A percentile compares a stretch with the other conserved stretches of the same genome.
Evolutionary conservation across 2,329 filamentous ascomycete species (phyloP).

Genomic region (Paracoccidioides brasiliensis): DNA sequence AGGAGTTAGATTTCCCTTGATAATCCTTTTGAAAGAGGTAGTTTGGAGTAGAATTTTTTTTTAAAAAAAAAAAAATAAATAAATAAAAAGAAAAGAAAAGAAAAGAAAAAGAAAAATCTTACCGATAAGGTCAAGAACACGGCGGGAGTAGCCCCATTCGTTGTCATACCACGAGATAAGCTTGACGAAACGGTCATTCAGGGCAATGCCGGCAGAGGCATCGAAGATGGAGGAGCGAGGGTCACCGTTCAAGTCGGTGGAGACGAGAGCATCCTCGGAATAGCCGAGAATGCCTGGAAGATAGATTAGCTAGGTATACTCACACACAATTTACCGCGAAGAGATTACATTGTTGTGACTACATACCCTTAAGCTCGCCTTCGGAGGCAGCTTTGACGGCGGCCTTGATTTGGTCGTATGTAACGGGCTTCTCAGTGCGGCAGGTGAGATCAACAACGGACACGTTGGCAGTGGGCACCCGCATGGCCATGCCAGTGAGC

Average conservation of each 20-base stretch:
- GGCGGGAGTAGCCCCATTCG: slow-evolving; percentile 99
- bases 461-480: slow-evolving; percentile 96
- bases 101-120: slow-evolving; percentile 14
- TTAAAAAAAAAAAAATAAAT: no score
- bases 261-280: slow-evolving; percentile 96
- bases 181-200: slow-evolving; percentile 99
- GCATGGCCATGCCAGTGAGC: slow-evolving; percentile 99
- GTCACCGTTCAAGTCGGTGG: slow-evolving; percentile 86
- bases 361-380: slow-evolving; percentile 70
- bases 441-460: slow-evolving; percentile 95
- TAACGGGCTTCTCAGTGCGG: slow-evolving; percentile 76
- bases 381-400: slow-evolving; percentile 78
- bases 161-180: slow-evolving; percentile 98
- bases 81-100: neutral
- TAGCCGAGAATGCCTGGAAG: slow-evolving; percentile 68
- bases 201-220: slow-evolving; percentile 95
- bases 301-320: slow-evolving; percentile 1
- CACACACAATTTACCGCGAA: no score
- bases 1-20: slow-evolving; percentile 15
- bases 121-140: slow-evolving; percentile 63
- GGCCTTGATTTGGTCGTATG: slow-evolving; percentile 74
- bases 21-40: neutral
- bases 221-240: slow-evolving; percentile 95
- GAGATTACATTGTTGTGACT: neutral
- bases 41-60: no score